Base-by-base conservation (phyloP, 1,139 yeast genomes). In the Diutina catenulata region DNA sequence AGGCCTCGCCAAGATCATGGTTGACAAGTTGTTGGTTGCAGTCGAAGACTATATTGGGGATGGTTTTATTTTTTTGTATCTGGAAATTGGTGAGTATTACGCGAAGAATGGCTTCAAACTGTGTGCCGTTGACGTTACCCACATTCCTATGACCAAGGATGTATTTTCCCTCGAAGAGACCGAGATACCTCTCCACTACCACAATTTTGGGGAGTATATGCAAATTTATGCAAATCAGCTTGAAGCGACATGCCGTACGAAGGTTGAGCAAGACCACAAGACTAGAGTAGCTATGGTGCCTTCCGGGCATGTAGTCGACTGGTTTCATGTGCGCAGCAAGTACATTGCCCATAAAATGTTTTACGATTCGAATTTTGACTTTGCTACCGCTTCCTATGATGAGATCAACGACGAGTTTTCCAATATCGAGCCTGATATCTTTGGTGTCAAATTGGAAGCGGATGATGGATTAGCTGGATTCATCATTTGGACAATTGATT, bases 71-170 rank as follows among this genome's bases (percentile, higher is more conserved):
- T 71, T 68, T 41, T 61, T 80, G 42, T 81, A 80, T 62, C 78
- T 87, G 26, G 93, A 80, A 49, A 69, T 82, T 28, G 88, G 86
- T 5, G 76, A 75, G 41, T 80, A 72, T 53, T 80, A 81, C 52
- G 53, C 62, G 26, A 60, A 63, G 41, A 64, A 69, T 47, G 93
- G 84, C 2, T 81, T 76, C 53, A 56, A 60, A 32, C 67, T 78
- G 2, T 53, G 59, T 74, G 8, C 75, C 62, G 5, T 63, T 49
- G 47, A 58, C 49, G 58, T 40, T 11, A 21, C 21, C 14, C 24
- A 31, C n/a, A 31, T 31, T 21, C 35, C 35, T 2, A 14, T 31
- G 24, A 21, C 22, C 11, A 4, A 8, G 3, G 19, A 20, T 21
- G 11, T 10, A 10, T 13, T 14, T 9, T 14, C n/a, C 3, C 9